Base-by-base conservation (phyloP, 495 filamentous ascomycete species). In the Aspergillus asperescens region DNA sequence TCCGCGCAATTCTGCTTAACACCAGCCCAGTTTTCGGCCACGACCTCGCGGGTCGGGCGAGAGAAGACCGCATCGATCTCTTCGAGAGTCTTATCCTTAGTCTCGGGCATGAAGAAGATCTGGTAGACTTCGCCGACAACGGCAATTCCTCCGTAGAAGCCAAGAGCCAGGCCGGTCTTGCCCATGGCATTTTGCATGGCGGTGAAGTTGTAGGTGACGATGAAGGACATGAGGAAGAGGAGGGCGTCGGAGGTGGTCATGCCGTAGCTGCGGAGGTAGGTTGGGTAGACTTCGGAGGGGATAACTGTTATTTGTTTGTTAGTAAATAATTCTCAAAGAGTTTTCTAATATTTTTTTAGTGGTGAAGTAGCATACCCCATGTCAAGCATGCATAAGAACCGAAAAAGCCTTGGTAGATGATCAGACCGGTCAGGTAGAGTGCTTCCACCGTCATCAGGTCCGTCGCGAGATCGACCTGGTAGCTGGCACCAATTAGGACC, bases 191-290 rank as follows among this genome's bases (percentile, higher is more conserved):
- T 56, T 65, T 79, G 74, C 80, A 83, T 82, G 25, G 66, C 65
- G 3, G 71, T 69, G 71, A 83, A 85, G 68, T 81, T 82, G 65
- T 83, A 84, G 13, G 80, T 83, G 19, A 82, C 80, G 56, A 83
- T 79, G 65, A 82, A 82, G 38, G 77, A 79, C 61, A 71, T 78
- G 46, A 81, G 68, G 73, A 81, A 82, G 23, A 82, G 66, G 47
- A 72, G 76, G 5, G 74, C 78, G 50, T 80, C 76, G 8, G 75
- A 73, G 18, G 72, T 77, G 31, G 77, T 78, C 80, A 83, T 82
- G 16, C 81, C 81, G 66, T 82, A 82, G 18, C 62, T 67, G 44
- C 80, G 80, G 3, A 82, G 76, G 59, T 83, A 81, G 1, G 78
- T 81, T 0, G 80, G 79, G 68, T 81, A 82, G 29, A 81, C 78